Evolutionary conservation across 1,284 basidiomycete genomes (phyloP).

Genomic region (Takashimella tepidaria): DNA sequence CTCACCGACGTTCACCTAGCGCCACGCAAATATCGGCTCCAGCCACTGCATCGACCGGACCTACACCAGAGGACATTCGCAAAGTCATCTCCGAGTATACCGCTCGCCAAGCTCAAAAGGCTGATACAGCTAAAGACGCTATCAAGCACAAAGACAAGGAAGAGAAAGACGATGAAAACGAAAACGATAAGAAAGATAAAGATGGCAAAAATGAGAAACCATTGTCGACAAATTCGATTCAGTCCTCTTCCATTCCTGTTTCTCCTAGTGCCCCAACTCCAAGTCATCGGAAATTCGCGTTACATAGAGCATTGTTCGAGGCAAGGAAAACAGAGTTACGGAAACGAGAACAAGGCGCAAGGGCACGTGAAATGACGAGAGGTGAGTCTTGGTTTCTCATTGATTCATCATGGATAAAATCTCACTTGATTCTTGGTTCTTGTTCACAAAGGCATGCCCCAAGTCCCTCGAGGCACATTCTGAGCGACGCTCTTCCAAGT

Average conservation of each 20-base stretch:
- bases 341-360: constrained; percentile 32
- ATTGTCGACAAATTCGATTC: constrained; percentile 1
- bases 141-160: constrained; percentile 20
- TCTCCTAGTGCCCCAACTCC: constrained; percentile 13
- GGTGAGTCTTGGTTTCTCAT: constrained; percentile 24
- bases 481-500: constrained; percentile 1
- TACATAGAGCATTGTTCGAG: constrained; percentile 44
- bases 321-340: constrained; percentile 37
- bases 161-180: constrained; percentile 14
- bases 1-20: constrained; percentile 16
- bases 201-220: constrained; percentile 1
- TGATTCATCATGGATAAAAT: too few species aligned
- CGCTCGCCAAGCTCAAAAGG: constrained; percentile 32
- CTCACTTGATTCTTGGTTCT: too few species aligned
- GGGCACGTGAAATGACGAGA: constrained; percentile 43
- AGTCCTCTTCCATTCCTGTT: background rate
- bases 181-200: constrained; percentile 2
- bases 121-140: constrained; percentile 11
- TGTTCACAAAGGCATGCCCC: constrained; percentile 22
- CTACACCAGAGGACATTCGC: constrained; percentile 43
- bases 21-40: constrained; percentile 34
- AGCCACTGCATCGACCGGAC: constrained; percentile 22
- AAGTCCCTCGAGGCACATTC: constrained; percentile 22
- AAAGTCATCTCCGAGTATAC: constrained; percentile 45
- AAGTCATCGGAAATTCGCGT: constrained; percentile 41